Evolutionary conservation across 345 rosid genomes (phyloP).

Genomic region (Pugionium cornutum): DNA sequence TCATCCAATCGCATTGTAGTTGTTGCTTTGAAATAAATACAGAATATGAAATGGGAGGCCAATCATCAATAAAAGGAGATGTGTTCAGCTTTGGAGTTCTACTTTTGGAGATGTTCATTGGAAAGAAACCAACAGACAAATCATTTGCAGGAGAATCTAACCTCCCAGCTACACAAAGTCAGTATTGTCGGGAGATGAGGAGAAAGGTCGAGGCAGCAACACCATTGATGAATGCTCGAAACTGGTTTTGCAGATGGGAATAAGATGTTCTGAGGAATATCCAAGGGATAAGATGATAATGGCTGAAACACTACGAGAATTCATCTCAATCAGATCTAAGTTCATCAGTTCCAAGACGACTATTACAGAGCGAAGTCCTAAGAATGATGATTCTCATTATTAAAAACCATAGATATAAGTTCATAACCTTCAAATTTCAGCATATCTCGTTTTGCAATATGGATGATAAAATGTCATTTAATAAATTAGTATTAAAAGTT

Average conservation of each 20-base stretch:
- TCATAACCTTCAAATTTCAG: too few relatives aligned
- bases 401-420: too few relatives aligned
- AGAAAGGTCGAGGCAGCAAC: background rate
- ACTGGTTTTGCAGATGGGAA: conserved; percentile 36
- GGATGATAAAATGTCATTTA: too few relatives aligned
- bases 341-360: conserved; percentile 21
- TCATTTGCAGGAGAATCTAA: conserved; percentile 8
- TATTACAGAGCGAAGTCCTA: conserved; percentile 23
- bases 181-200: conserved; percentile 8
- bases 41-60: conserved; percentile 40
- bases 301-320: conserved; percentile 19
- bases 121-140: conserved; percentile 20
- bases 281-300: conserved; percentile 34
- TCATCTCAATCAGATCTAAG: conserved; percentile 32
- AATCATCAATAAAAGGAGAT: conserved; percentile 28
- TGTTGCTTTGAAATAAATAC: conserved; percentile 6
- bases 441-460: too few relatives aligned
- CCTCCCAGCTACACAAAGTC: conserved; percentile 30
- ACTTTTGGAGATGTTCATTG: conserved; percentile 21
- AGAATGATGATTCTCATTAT: too few relatives aligned
- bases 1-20: background rate
- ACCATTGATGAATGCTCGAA: conserved; percentile 25
- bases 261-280: conserved; percentile 35
- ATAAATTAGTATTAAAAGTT: too few relatives aligned
- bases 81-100: conserved; percentile 35